Evolutionary conservation across 2,329 filamentous ascomycete genomes (phyloP), one percentile per base, ranked within the genome.

Genomic region (Calycina herbarum): DNA sequence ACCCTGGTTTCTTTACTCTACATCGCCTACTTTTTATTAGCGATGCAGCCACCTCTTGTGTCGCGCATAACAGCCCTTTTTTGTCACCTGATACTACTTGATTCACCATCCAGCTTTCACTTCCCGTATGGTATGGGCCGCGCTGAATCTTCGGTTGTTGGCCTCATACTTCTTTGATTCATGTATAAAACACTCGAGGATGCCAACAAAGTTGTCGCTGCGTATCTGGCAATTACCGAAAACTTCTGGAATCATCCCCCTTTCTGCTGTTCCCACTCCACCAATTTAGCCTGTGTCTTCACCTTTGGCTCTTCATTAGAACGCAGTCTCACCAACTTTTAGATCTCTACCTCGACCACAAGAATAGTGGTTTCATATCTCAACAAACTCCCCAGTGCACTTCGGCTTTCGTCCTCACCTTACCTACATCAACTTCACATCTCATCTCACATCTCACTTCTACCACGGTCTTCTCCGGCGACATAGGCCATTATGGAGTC

Each of bases 11-110:
- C 4, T 51, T 24, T n/a, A 15, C 20, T 51, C 20, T 24, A 20
- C 45, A 48, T 35, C 33, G 33, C 33, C 7, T 7, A 35, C 33
- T 8, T 48, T 48, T 48, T 48, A 24, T 20, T 48, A 11, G 45
- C 45, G n/a, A 51, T 51, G 45, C 45, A 51, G n/a, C 45, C 42
- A 17, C 15, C 15, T 51, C 45, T 24, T 10, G 8, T 24, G 20
- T 24, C n/a, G 45, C 35, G 35, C 35, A 13, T 11, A 38, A 38
- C 35, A 11, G 45, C 48, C 48, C 20, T 24, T 11, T 24, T 24
- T 54, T 54, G 48, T 54, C 48, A 54, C 48, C 48, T 54, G 48
- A 54, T 54, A 54, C 48, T 54, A 13, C 48, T 54, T 24, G 8
- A 33, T 11, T 54, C 20, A 13, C 24, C 48, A 24, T 54, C 48